Conservation (phyloP, 768 basidiomycete genomes). For the Boletellus ananas region DNA sequence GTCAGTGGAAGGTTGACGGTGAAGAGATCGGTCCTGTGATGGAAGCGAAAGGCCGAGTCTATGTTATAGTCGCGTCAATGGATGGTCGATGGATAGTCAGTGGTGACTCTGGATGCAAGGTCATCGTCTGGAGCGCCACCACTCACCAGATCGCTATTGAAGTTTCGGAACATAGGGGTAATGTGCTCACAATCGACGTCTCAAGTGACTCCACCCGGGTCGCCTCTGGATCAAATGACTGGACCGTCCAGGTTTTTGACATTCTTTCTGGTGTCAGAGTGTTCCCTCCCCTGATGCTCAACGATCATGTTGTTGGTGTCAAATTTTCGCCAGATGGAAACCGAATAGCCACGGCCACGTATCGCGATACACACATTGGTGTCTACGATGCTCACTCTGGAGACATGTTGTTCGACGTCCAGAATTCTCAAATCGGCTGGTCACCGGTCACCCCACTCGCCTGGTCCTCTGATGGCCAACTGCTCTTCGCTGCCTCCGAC, state of each 20-base stretch:
- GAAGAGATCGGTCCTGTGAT: background rate
- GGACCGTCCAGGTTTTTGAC: background rate
- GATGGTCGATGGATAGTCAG: constrained; percentile 3
- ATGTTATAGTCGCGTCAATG: background rate
- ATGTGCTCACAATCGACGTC: background rate
- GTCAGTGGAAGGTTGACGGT: background rate
- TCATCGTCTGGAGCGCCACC: background rate
- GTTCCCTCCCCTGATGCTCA: background rate
- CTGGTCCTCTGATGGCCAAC: background rate
- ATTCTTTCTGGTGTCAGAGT: background rate
- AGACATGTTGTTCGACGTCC: background rate
- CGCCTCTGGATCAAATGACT: background rate
- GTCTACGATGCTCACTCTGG: background rate
- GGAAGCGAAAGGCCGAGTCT: background rate
- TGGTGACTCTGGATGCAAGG: background rate
- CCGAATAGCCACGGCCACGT: background rate
- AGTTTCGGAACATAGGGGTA: background rate
- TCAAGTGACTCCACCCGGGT: background rate
- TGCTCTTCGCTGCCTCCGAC: background rate
- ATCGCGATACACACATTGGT: background rate
- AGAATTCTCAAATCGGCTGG: background rate
- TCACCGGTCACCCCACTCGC: background rate
- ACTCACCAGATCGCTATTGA: background rate
- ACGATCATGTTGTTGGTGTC: background rate
- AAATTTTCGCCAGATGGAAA: background rate